phyloP scores from a whole-genome alignment of 23 red algal genomes.

The Gracilaria vermiculophylla region DNA sequence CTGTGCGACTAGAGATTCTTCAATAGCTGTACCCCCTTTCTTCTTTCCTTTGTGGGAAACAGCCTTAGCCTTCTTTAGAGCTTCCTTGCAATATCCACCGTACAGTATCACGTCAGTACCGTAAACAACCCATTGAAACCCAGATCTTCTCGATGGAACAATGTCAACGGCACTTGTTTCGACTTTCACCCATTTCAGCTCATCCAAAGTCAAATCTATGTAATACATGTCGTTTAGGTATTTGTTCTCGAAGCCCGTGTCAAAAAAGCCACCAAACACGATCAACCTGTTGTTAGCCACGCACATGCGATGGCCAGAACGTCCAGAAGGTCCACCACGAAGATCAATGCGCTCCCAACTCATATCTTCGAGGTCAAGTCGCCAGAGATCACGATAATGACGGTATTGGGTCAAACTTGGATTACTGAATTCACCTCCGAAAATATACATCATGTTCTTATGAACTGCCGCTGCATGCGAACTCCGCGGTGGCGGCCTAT shows the following conservation, averaged over 20 bases:
- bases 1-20: slow-evolving; percentile 65
- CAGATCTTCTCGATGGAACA: slow-evolving; percentile 57
- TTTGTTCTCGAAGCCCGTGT: slow-evolving; percentile 61
- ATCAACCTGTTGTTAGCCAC: slow-evolving; percentile 50
- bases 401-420: slow-evolving; percentile 66
- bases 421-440: slow-evolving; percentile 77
- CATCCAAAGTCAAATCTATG: slow-evolving; percentile 65
- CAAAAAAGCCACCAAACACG: slow-evolving; percentile 78
- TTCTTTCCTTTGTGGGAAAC: slow-evolving; percentile 74
- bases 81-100: slow-evolving; percentile 71
- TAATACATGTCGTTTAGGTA: slow-evolving; percentile 76
- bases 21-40: slow-evolving; percentile 47
- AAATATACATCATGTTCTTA: slow-evolving; percentile 76
- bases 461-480: slow-evolving; percentile 58
- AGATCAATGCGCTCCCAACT: slow-evolving; percentile 78
- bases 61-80: slow-evolving; percentile 35
- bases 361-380: slow-evolving; percentile 67
- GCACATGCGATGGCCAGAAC: slow-evolving; percentile 71
- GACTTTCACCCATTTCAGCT: slow-evolving; percentile 73
- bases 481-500: slow-evolving; percentile 64
- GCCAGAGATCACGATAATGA: slow-evolving; percentile 79
- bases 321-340: slow-evolving; percentile 65
- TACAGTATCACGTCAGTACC: slow-evolving; percentile 63
- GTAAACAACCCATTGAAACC: slow-evolving; percentile 71
- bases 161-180: slow-evolving; percentile 53